phyloP scores from a whole-genome alignment of 2,329 filamentous ascomycete genomes.

The Zymoseptoria passerinii region DNA sequence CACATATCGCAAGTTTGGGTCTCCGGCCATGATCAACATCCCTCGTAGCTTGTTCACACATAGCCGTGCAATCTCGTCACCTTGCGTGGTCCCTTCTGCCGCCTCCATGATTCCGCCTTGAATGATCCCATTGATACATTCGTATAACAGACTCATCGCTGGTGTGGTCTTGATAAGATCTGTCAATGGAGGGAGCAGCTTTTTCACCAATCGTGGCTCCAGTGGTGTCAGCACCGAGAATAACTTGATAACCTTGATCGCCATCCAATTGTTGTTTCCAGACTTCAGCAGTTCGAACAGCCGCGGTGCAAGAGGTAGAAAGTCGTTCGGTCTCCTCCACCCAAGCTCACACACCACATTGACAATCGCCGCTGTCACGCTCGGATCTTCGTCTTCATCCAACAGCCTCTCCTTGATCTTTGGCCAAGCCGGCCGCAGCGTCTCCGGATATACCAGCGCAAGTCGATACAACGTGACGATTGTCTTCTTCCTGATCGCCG shows the following conservation, averaged over 20 bases:
- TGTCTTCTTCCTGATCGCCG: slow-evolving; percentile 87
- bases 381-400: slow-evolving; percentile 82
- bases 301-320: slow-evolving; percentile 80
- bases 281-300: slow-evolving; percentile 89
- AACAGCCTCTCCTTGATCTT: slow-evolving; percentile 92
- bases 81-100: slow-evolving; percentile 67
- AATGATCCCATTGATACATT: slow-evolving; percentile 97
- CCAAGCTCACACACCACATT: slow-evolving; percentile 96
- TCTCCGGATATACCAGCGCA: slow-evolving; percentile 93
- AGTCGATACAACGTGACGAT: slow-evolving; percentile 89
- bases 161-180: slow-evolving; percentile 89
- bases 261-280: slow-evolving; percentile 98
- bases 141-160: slow-evolving; percentile 96
- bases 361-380: slow-evolving; percentile 89
- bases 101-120: slow-evolving; percentile 88
- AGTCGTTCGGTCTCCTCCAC: slow-evolving; percentile 88
- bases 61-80: slow-evolving; percentile 83
- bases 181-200: slow-evolving; percentile 81
- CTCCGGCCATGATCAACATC: slow-evolving; percentile 88
- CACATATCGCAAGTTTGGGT: slow-evolving; percentile 96
- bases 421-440: slow-evolving; percentile 84
- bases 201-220: slow-evolving; percentile 83
- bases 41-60: slow-evolving; percentile 89
- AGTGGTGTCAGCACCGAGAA: slow-evolving; percentile 91
- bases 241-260: slow-evolving; percentile 96